phyloP scores from a whole-genome alignment of 2,329 filamentous ascomycete genomes.

The Lithohypha guttulata region DNA sequence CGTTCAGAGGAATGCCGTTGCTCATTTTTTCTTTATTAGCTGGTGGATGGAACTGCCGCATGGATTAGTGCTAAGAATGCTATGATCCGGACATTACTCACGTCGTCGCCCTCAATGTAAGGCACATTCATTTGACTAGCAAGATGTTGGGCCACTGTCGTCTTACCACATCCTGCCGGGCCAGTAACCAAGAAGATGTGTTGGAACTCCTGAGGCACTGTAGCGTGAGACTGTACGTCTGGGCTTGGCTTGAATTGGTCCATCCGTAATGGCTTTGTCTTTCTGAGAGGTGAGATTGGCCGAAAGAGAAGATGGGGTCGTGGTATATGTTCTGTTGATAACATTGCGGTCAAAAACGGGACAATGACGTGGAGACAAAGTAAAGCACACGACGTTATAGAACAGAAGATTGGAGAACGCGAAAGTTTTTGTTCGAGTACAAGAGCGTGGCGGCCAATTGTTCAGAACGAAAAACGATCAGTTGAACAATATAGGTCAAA shows the following conservation, averaged over 20 bases:
- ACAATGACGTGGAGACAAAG: constrained; percentile 4
- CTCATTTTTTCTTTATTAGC: constrained; percentile 89
- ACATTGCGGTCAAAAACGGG: constrained; percentile 25
- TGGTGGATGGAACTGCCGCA: constrained; percentile 36
- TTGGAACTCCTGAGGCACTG: constrained; percentile 30
- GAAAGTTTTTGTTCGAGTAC: too few species aligned
- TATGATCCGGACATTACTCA: constrained; percentile 34
- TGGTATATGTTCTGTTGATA: constrained; percentile 27
- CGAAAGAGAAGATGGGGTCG: constrained; percentile 12
- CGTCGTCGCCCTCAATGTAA: constrained; percentile 69
- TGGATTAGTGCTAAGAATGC: constrained; percentile 11
- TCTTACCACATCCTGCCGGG: constrained; percentile 70
- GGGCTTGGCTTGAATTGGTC: constrained; percentile 14
- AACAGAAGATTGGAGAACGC: too few species aligned
- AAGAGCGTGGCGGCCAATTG: too few species aligned
- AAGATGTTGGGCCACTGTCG: constrained; percentile 58
- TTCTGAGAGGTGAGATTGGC: constrained; percentile 10
- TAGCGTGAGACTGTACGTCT: constrained; percentile 1
- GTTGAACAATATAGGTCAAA: too few species aligned
- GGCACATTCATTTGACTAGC: constrained; percentile 53
- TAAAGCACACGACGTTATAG: too few species aligned
- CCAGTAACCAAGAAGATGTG: constrained; percentile 76
- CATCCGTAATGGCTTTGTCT: constrained; percentile 7
- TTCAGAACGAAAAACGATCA: too few species aligned
- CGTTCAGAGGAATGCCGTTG: constrained; percentile 70